phyloP scores from a whole-genome alignment of 2,329 filamentous ascomycete genomes.

The Penicillium digitatum region DNA sequence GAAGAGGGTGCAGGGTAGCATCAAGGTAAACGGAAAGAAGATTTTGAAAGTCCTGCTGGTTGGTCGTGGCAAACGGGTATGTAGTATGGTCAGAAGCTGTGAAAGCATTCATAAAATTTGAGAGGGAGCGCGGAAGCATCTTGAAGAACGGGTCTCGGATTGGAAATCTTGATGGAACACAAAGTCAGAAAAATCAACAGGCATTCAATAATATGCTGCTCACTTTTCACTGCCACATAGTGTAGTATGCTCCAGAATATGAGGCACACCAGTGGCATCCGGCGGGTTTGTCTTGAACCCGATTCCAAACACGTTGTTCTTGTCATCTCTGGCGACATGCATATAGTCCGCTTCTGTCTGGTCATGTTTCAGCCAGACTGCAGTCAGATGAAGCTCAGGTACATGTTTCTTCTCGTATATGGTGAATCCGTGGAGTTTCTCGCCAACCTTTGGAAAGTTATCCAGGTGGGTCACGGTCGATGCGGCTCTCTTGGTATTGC shows the following conservation, averaged over 20 bases:
- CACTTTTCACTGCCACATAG: slow-evolving; percentile 92
- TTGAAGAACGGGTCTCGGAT: slow-evolving; percentile 99
- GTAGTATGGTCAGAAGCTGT: slow-evolving; percentile 95
- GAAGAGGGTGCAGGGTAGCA: slow-evolving; percentile 81
- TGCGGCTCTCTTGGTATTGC: slow-evolving; percentile 23
- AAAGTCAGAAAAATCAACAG: slow-evolving; percentile 12
- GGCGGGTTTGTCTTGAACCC: slow-evolving; percentile 99
- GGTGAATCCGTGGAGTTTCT: slow-evolving; percentile 90
- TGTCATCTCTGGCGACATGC: slow-evolving; percentile 89
- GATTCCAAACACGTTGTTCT: slow-evolving; percentile 99
- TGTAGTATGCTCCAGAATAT: slow-evolving; percentile 96
- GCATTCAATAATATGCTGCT: slow-evolving; percentile 12
- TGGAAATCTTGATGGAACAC: slow-evolving; percentile 63
- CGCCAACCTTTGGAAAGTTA: slow-evolving; percentile 71
- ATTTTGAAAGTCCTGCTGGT: slow-evolving; percentile 90
- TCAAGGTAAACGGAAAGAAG: slow-evolving; percentile 95
- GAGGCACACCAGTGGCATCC: slow-evolving; percentile 90
- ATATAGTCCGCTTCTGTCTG: slow-evolving; percentile 95
- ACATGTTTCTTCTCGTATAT: slow-evolving; percentile 85
- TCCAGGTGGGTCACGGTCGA: slow-evolving; percentile 71
- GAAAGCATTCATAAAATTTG: slow-evolving; percentile 99
- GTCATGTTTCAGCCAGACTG: slow-evolving; percentile 84
- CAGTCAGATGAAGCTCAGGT: slow-evolving; percentile 87
- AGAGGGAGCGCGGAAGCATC: slow-evolving; percentile 96
- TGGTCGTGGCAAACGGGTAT: slow-evolving; percentile 97